A percentile compares a stretch with the other conserved stretches of the same genome.
phyloP scores from a whole-genome alignment of 2,329 filamentous ascomycete genomes.

The Eutypella sp. region DNA sequence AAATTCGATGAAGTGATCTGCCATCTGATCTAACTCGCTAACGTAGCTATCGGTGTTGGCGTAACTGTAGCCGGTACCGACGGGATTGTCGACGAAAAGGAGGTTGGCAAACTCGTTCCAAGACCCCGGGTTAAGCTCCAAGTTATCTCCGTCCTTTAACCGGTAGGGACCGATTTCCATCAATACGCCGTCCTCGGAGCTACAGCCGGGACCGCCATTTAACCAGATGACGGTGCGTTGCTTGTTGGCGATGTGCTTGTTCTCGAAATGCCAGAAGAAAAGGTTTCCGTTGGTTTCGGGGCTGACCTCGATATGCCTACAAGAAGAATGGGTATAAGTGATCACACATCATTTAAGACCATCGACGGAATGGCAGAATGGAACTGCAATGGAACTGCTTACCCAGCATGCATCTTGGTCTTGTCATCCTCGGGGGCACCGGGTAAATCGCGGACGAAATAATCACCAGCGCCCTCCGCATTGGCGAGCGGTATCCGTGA shows the following conservation, averaged over 20 bases:
- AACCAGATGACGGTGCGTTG: conserved; percentile 94
- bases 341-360: too few species aligned
- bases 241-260: conserved; percentile 87
- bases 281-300: conserved; percentile 84
- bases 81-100: conserved; percentile 94
- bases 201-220: conserved; percentile 95
- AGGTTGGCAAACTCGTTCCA: conserved; percentile 99
- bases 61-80: conserved; percentile 95
- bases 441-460: conserved; percentile 81
- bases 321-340: conserved; percentile 4
- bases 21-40: conserved; percentile 83
- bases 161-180: conserved; percentile 96
- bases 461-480: conserved; percentile 66
- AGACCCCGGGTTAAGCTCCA: conserved; percentile 84
- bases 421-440: conserved; percentile 74
- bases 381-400: conserved; percentile 42
- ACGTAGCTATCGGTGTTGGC: conserved; percentile 85
- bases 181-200: conserved; percentile 91
- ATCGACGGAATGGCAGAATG: too few species aligned
- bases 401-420: conserved; percentile 98
- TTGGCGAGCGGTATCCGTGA: conserved; percentile 33
- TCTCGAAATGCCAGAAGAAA: conserved; percentile 98
- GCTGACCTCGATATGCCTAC: conserved; percentile 85
- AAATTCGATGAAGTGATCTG: conserved; percentile 79
- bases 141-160: conserved; percentile 64